These are phyloP conservation scores for Botrytis deweyae DNA, from an alignment of 2,329 filamentous ascomycete genomes.

Conservation along the genomic window DNA sequence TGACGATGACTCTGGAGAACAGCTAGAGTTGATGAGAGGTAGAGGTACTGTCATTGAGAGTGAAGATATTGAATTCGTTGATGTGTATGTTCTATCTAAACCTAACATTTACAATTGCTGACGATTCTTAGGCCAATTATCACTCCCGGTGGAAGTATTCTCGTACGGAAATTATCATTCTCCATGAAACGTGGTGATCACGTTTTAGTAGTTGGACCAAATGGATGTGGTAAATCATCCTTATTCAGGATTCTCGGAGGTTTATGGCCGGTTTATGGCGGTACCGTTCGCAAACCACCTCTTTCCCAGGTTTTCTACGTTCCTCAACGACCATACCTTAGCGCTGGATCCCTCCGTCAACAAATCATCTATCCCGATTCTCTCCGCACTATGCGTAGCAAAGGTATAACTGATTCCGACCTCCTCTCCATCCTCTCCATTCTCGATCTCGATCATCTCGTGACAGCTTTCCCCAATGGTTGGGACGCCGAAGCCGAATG, in stretches of 20 bases:
- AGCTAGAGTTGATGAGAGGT: slow-evolving; percentile 77
- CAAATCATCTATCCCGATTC: slow-evolving; percentile 97
- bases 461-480: slow-evolving; percentile 71
- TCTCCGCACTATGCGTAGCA: slow-evolving; percentile 80
- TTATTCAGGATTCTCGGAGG: slow-evolving; percentile 95
- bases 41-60: slow-evolving; percentile 82
- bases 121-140: slow-evolving; percentile 69
- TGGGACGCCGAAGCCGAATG: slow-evolving; percentile 97
- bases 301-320: slow-evolving; percentile 98
- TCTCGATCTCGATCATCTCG: slow-evolving; percentile 79
- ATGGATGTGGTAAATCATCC: slow-evolving; percentile 95
- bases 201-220: slow-evolving; percentile 86
- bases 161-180: slow-evolving; percentile 84
- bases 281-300: slow-evolving; percentile 85
- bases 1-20: slow-evolving; percentile 76
- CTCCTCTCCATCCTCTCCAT: slow-evolving; percentile 73
- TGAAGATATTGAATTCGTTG: slow-evolving; percentile 76
- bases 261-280: slow-evolving; percentile 96
- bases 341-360: slow-evolving; percentile 85
- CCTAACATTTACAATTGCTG: slow-evolving; percentile 6
- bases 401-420: slow-evolving; percentile 78
- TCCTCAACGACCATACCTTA: slow-evolving; percentile 91
- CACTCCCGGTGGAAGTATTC: slow-evolving; percentile 91
- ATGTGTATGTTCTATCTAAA: slow-evolving; percentile 60
- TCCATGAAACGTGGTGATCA: slow-evolving; percentile 83